phyloP scores from a whole-genome alignment of 2,329 filamentous ascomycete genomes.

The Ceratocystis harringtonii region DNA sequence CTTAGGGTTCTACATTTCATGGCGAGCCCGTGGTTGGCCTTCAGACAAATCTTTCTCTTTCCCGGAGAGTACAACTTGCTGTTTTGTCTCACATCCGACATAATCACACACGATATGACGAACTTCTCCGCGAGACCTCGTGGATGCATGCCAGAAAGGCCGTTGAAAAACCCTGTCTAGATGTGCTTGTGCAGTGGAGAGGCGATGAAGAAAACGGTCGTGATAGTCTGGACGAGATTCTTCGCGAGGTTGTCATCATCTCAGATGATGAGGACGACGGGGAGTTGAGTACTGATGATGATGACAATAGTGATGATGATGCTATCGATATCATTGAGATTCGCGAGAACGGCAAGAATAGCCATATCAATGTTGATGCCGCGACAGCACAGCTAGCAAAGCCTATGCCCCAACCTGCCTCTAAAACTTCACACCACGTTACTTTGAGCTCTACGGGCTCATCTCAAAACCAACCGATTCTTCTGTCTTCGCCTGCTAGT shows the following conservation, averaged over 20 bases:
- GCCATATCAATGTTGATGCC: not conserved
- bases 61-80: conserved; percentile 48
- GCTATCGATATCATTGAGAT: not conserved
- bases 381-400: not conserved
- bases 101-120: conserved; percentile 50
- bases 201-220: conserved; percentile 54
- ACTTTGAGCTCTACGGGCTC: not conserved
- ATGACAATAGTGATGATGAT: conserved; percentile 2
- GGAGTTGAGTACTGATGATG: conserved; percentile 22
- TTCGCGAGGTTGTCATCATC: conserved; percentile 51
- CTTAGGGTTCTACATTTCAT: conserved; percentile 35
- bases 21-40: conserved; percentile 44
- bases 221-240: conserved; percentile 51
- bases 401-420: not conserved
- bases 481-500: not conserved
- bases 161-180: conserved; percentile 46
- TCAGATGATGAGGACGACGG: conserved; percentile 42
- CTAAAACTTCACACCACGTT: not conserved
- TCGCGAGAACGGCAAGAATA: conserved; percentile 4
- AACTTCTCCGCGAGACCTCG: conserved; percentile 40
- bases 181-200: conserved; percentile 56
- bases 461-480: not conserved
- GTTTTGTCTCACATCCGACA: conserved; percentile 53
- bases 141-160: conserved; percentile 46
- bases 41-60: conserved; percentile 39